These are phyloP conservation scores for Tanacetum coccineum DNA, from an alignment of 129 eudicot genomes.

Conservation along the genomic window DNA sequence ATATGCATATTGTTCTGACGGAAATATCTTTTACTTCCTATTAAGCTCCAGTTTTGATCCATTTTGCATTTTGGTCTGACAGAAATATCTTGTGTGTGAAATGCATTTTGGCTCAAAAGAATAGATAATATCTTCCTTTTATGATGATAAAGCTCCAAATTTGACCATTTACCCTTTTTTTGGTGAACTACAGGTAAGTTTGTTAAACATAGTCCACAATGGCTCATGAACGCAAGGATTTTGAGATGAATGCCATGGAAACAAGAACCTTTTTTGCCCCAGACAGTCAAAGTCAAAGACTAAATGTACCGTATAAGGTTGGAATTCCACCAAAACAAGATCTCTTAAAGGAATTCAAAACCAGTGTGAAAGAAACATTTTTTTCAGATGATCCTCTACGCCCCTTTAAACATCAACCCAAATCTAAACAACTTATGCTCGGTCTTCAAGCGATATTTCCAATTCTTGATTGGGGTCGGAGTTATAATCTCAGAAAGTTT, in stretches of 20 bases:
- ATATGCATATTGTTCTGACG: not conserved
- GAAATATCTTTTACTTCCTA: no score
- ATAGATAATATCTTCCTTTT: not conserved
- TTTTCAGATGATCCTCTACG: conserved; percentile 84
- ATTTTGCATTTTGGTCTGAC: not conserved
- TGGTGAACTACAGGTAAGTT: conserved; percentile 30
- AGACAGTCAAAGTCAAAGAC: conserved; percentile 29
- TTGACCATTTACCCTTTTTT: not conserved
- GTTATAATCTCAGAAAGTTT: conserved; percentile 54
- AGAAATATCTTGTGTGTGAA: not conserved
- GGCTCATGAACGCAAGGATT: conserved; percentile 35
- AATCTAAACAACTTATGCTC: conserved; percentile 48
- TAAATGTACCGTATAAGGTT: conserved; percentile 48
- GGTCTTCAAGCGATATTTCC: conserved; percentile 86
- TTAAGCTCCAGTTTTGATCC: not conserved
- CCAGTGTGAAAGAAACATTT: conserved; percentile 62
- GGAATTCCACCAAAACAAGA: conserved; percentile 84
- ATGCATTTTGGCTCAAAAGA: not conserved
- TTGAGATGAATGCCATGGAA: conserved; percentile 32
- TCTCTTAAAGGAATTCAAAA: conserved; percentile 50
- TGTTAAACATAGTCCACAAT: conserved; percentile 21
- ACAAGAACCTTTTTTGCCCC: conserved; percentile 35
- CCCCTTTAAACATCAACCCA: conserved; percentile 66
- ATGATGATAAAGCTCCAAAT: not conserved
- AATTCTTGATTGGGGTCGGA: conserved; percentile 73